These are phyloP conservation scores for Cymbopogon citratus DNA, from an alignment of 176 grass and related monocot species.

Conservation along the genomic window DNA sequence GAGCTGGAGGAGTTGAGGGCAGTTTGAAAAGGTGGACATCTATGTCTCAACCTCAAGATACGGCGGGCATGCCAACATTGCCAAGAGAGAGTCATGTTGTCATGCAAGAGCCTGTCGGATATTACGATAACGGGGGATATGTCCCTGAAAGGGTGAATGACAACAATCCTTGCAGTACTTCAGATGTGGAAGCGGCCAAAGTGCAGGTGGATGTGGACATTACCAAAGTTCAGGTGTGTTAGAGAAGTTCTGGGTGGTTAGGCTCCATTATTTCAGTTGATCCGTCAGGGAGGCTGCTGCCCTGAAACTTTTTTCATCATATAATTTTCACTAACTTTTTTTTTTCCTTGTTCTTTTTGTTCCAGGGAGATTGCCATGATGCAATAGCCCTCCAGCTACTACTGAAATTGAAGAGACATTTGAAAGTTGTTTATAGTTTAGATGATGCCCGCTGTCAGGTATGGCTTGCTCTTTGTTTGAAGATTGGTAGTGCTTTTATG, in stretches of 20 bases:
- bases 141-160: constrained; percentile 36
- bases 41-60: constrained; percentile 46
- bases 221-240: constrained; percentile 67
- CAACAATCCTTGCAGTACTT: constrained; percentile 48
- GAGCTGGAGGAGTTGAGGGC: constrained; percentile 76
- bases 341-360: constrained; percentile 5
- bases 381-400: constrained; percentile 90
- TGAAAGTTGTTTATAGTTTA: constrained; percentile 86
- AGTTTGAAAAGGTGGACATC: constrained; percentile 93
- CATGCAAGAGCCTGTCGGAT: constrained; percentile 46
- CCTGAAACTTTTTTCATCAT: background rate
- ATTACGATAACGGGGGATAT: constrained; percentile 30
- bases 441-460: constrained; percentile 92
- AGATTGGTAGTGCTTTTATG: constrained; percentile 12
- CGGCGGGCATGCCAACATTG: constrained; percentile 14
- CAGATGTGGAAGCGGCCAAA: constrained; percentile 25
- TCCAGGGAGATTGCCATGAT: constrained; percentile 73
- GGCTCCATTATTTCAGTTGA: constrained; percentile 6
- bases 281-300: background rate
- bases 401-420: constrained; percentile 89
- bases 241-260: background rate
- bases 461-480: constrained; percentile 4
- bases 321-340: constrained; percentile 17
- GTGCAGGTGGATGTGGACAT: constrained; percentile 34
- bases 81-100: constrained; percentile 23